These are phyloP conservation scores for Daedaleopsis sinensis DNA, from an alignment of 768 basidiomycete genomes.

Conservation along the genomic window DNA sequence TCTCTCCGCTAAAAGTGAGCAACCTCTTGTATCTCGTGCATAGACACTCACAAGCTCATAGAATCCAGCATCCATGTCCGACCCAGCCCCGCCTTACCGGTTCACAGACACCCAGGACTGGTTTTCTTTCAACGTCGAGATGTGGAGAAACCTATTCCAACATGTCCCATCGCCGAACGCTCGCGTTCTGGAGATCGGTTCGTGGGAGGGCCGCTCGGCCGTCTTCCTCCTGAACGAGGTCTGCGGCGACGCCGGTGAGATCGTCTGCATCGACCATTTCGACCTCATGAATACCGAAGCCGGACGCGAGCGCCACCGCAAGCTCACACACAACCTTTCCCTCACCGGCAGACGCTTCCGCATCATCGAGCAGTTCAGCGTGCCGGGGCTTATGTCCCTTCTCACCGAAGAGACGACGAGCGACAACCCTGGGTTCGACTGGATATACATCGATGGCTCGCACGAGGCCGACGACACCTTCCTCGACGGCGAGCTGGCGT, in stretches of 20 bases:
- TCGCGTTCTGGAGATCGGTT: constrained; percentile 58
- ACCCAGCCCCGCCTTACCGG: constrained; percentile 8
- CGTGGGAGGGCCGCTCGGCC: constrained; percentile 67
- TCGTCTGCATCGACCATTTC: constrained; percentile 63
- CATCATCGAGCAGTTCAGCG: constrained; percentile 53
- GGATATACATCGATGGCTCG: constrained; percentile 62
- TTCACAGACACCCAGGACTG: constrained; percentile 61
- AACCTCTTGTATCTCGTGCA: no score
- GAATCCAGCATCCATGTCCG: neutral
- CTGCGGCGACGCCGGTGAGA: constrained; percentile 44
- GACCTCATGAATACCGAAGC: constrained; percentile 52
- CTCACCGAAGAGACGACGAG: constrained; percentile 47
- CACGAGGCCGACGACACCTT: constrained; percentile 63
- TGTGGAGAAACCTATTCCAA: constrained; percentile 47
- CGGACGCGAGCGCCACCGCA: constrained; percentile 47
- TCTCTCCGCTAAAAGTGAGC: no score
- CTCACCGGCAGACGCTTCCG: constrained; percentile 48
- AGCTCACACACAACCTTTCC: constrained; percentile 49
- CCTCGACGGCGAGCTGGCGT: constrained; percentile 61
- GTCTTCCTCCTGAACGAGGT: constrained; percentile 55
- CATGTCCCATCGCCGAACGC: constrained; percentile 42
- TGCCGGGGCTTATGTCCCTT: constrained; percentile 51
- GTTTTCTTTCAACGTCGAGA: constrained; percentile 49
- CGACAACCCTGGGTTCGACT: constrained; percentile 51
- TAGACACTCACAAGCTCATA: no score